Base-by-base conservation (phyloP, 31 red algal genomes). In the Porphyra umbilicalis region DNA sequence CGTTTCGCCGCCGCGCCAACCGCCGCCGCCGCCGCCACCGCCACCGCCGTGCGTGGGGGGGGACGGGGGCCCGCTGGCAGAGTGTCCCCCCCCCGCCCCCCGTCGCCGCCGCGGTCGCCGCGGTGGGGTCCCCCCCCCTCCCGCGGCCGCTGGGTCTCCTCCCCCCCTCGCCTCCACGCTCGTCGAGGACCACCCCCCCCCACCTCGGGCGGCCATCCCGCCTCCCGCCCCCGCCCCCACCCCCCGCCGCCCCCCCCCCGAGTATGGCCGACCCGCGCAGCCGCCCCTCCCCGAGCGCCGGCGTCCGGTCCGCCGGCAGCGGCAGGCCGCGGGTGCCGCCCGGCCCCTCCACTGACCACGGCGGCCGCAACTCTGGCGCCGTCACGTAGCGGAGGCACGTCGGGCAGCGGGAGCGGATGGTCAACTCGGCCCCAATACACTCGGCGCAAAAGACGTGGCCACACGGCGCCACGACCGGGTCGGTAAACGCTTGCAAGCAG, bases 361-460 rank as follows among this genome's bases (percentile, higher is more conserved):
- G 35, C 32, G 93, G 81, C 78, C 80, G 75, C 34, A 95, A 33
- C 33, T 80, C 75, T 36, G 91, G 81, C 6, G 76, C 35, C 8
- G 82, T 85, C 80, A 95, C 37, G 36, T 81, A 88, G 33, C 82
- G 32, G 88, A 79, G 68, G 85, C 94, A 96, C 46, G 85, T 83
- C 75, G 94, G 94, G 57, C 94, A 96, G 9, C 68, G 81, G 36
- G 34, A 80, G 74, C 83, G 81, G 42, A 71, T 90, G 76, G 74
- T 76, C 31, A 96, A 82, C 68, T 91, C 86, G 8, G 87, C 88
- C 46, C 81, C 77, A 78, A 96, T 90, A 38, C 94, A 96, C 79
- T 92, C 89, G 83, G 86, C 92, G 84, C 94, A 96, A 77, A 95
- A 95, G 39, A 79, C 71, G 81, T 95, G 94, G 15, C 79, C 42